Conservation (phyloP, 495 filamentous ascomycete species). For the Hypoxylon fragiforme region DNA sequence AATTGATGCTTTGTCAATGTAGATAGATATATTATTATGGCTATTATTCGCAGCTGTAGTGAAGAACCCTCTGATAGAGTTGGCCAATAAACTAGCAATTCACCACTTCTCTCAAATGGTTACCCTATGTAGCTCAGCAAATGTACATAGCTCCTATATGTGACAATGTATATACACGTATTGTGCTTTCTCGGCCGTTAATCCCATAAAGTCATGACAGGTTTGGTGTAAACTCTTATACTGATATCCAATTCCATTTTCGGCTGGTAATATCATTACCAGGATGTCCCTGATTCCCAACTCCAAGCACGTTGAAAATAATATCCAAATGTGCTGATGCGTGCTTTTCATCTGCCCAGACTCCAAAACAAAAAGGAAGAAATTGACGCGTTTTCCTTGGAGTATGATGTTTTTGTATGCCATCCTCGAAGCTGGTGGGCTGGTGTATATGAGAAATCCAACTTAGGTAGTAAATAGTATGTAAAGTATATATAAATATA, state of each 20-base stretch:
- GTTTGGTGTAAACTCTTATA: slow-evolving; percentile 20
- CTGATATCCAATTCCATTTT: slow-evolving; percentile 15
- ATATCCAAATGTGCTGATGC: slow-evolving; percentile 21
- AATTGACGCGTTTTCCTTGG: too few species aligned
- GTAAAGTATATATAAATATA: slow-evolving; percentile 16
- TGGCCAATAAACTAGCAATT: neutral
- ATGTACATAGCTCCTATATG: slow-evolving; percentile 4
- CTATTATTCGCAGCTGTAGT: too few species aligned
- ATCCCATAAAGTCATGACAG: slow-evolving; percentile 25
- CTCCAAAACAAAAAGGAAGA: slow-evolving; percentile 6
- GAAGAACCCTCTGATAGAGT: too few species aligned
- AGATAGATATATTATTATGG: slow-evolving; percentile 10
- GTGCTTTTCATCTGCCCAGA: slow-evolving; percentile 26
- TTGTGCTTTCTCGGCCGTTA: slow-evolving; percentile 19
- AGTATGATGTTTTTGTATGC: slow-evolving; percentile 10
- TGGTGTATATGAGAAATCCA: slow-evolving; percentile 20
- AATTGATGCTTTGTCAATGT: neutral
- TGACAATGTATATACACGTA: slow-evolving; percentile 19
- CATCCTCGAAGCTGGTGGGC: slow-evolving; percentile 23
- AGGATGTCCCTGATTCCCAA: slow-evolving; percentile 15
- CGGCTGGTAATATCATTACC: slow-evolving; percentile 11
- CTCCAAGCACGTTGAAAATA: slow-evolving; percentile 17
- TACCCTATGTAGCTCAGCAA: neutral
- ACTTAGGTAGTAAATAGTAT: neutral
- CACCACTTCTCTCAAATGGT: neutral